Conservation (phyloP, 768 basidiomycete species). For the Tulasnella sp. region DNA sequence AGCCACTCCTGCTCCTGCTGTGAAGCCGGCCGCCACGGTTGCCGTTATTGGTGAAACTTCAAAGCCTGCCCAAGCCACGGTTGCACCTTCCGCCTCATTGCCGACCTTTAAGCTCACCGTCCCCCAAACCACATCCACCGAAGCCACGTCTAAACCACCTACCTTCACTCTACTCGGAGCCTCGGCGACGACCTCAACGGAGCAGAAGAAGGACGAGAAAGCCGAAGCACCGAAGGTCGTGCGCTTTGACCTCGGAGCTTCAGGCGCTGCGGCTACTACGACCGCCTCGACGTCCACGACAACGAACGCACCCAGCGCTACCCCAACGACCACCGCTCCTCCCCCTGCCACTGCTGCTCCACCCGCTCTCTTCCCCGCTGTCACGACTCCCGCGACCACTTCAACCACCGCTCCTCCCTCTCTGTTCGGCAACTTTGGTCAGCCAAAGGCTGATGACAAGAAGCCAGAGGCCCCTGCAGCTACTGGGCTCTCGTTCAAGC, state of each 20-base stretch:
- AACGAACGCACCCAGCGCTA: not conserved
- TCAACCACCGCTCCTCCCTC: not conserved
- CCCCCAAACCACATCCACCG: constrained; percentile 34
- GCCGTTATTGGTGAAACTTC: not conserved
- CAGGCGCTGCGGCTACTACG: not conserved
- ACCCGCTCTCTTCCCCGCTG: not conserved
- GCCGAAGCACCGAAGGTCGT: not conserved
- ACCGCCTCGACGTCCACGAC: not conserved
- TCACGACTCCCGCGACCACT: not conserved
- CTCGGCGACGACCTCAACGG: not conserved
- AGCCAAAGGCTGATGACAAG: not conserved
- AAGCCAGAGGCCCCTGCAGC: not conserved
- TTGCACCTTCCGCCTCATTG: constrained; percentile 5
- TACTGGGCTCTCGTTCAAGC: not conserved
- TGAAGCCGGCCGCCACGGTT: constrained; percentile 39
- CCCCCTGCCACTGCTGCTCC: not conserved
- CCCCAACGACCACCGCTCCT: not conserved
- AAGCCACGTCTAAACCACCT: not conserved
- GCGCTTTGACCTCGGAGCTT: not conserved
- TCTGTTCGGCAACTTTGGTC: not conserved
- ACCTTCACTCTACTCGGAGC: not conserved
- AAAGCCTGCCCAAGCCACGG: not conserved
- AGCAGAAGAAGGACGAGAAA: not conserved
- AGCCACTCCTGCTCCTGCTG: constrained; percentile 39
- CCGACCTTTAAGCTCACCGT: constrained; percentile 33